A percentile compares a stretch with the other conserved stretches of the same genome.
Conservation (phyloP, 352 stramenopile genomes). For the Phytophthora tubulina region DNA sequence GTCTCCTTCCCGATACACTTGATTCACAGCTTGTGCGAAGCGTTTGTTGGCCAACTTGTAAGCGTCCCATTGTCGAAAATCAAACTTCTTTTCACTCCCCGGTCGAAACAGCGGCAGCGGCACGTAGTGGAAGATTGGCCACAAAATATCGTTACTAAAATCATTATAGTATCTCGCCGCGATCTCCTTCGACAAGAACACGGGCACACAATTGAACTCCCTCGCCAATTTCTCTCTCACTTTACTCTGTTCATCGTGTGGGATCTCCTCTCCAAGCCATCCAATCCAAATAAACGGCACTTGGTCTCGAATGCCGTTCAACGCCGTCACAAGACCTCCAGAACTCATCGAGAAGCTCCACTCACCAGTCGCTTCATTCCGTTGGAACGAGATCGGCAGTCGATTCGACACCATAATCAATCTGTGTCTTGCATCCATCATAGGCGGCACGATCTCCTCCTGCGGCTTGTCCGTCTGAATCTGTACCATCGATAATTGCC, state of each 20-base stretch:
- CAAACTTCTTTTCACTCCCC: constrained; percentile 92
- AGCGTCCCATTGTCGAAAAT: constrained; percentile 88
- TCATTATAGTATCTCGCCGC: constrained; percentile 93
- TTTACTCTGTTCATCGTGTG: constrained; percentile 83
- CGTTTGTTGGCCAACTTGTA: constrained; percentile 89
- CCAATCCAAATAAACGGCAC: constrained; percentile 94
- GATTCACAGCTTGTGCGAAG: constrained; percentile 83
- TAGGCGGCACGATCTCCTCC: constrained; percentile 73
- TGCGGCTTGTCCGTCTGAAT: constrained; percentile 84
- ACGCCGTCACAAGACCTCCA: constrained; percentile 87
- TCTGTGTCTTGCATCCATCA: constrained; percentile 71
- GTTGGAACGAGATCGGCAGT: constrained; percentile 89
- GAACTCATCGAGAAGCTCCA: constrained; percentile 92
- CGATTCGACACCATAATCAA: constrained; percentile 94
- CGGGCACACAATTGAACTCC: constrained; percentile 91
- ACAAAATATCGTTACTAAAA: constrained; percentile 93
- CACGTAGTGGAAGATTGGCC: constrained; percentile 94
- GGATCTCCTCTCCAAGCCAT: constrained; percentile 91
- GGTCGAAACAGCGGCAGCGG: constrained; percentile 89
- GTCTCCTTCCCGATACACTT: constrained; percentile 84
- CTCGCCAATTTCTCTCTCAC: constrained; percentile 84
- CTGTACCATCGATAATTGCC: constrained; percentile 89
- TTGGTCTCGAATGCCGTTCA: constrained; percentile 89
- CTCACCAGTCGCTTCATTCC: constrained; percentile 87
- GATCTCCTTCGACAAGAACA: constrained; percentile 91